Evolutionary conservation across 23 red algal genomes (phyloP).

Genomic region (Gracilaria caudata): DNA sequence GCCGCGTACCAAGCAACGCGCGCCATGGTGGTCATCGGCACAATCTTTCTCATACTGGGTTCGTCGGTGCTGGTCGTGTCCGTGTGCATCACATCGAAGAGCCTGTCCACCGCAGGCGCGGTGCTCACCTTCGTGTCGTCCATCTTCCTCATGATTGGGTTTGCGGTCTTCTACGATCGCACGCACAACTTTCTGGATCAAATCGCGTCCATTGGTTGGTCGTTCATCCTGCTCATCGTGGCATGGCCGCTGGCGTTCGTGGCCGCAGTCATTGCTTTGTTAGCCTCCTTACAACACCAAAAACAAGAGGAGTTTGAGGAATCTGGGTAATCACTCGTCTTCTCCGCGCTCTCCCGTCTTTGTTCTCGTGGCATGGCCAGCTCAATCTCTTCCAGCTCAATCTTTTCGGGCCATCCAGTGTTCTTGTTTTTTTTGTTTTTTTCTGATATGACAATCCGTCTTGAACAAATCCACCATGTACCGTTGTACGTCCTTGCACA

Average conservation of each 20-base stretch:
- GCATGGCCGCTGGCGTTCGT: conserved; percentile 73
- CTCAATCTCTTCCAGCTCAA: too few relatives aligned
- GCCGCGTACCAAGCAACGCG: conserved; percentile 68
- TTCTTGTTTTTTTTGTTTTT: background rate
- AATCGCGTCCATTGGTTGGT: conserved; percentile 61
- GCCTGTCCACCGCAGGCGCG: conserved; percentile 27
- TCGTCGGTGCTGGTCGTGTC: conserved; percentile 57
- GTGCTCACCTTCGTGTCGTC: conserved; percentile 38
- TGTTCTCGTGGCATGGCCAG: background rate
- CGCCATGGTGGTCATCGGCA: conserved; percentile 67
- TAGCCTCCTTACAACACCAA: background rate
- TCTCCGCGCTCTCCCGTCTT: background rate
- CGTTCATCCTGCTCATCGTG: conserved; percentile 68
- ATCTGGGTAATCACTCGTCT: background rate
- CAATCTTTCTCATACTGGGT: conserved; percentile 64
- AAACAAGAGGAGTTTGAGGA: conserved; percentile 3
- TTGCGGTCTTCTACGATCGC: conserved; percentile 66
- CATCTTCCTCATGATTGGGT: conserved; percentile 72
- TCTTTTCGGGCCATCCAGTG: background rate
- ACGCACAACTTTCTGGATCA: conserved; percentile 31
- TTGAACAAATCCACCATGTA: background rate
- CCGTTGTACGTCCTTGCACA: background rate
- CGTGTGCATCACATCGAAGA: conserved; percentile 33
- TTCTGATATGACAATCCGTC: background rate
- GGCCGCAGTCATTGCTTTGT: conserved; percentile 21